Conservation (phyloP, 805 yeast genomes). For the Sugiyamaella chiloensis region DNA sequence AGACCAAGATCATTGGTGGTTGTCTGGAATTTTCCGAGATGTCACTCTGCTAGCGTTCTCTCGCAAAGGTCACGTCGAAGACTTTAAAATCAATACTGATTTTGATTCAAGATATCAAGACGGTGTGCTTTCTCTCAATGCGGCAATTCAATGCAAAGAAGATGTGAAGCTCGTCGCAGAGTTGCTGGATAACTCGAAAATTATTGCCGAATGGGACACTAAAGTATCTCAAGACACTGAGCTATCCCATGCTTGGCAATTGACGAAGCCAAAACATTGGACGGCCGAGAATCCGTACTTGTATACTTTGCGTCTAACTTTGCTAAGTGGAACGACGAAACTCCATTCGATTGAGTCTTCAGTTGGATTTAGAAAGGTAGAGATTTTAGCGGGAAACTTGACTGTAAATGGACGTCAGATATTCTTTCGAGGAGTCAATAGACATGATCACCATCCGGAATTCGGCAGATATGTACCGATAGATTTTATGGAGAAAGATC, state of each 20-base stretch:
- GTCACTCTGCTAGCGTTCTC: conserved; percentile 32
- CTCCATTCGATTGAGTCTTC: conserved; percentile 23
- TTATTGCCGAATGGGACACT: too few species aligned
- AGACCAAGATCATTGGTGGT: conserved; percentile 40
- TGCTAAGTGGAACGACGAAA: conserved; percentile 11
- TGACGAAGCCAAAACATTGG: conserved; percentile 32
- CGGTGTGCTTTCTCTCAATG: background rate
- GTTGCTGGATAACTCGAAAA: background rate
- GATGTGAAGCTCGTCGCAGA: background rate
- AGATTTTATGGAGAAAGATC: conserved; percentile 33
- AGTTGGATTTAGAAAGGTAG: conserved; percentile 37
- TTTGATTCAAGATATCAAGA: conserved; percentile 11
- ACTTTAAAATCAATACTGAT: conserved; percentile 24
- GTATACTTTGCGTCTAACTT: conserved; percentile 25
- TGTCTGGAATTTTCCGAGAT: conserved; percentile 33
- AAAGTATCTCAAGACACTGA: background rate
- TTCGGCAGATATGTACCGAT: conserved; percentile 37
- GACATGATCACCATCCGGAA: conserved; percentile 38
- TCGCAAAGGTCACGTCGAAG: conserved; percentile 30
- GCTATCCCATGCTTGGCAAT: too few species aligned
- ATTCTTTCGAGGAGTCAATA: conserved; percentile 34
- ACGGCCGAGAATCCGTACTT: conserved; percentile 37
- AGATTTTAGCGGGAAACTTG: conserved; percentile 30
- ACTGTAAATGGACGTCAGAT: conserved; percentile 33
- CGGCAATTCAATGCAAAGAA: background rate